phyloP scores from a whole-genome alignment of 805 yeast genomes.

The Kluyveromyces starmeri region DNA sequence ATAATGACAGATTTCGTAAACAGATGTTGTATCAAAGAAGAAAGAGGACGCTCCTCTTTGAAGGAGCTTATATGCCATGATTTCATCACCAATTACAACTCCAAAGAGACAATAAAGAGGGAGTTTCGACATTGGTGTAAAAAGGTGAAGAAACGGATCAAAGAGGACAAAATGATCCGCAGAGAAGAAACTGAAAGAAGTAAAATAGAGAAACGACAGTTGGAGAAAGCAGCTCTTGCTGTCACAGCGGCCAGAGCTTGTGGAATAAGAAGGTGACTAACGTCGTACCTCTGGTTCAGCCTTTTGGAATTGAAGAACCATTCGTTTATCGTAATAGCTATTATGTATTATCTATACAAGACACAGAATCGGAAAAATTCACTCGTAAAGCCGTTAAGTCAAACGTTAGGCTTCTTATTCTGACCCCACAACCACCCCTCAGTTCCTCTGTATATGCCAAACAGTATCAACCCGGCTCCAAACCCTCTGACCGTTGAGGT shows the following conservation, averaged over 20 bases:
- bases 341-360: no score
- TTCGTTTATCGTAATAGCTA: no score
- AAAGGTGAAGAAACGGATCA: constrained; percentile 25
- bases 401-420: constrained; percentile 15
- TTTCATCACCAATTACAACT: constrained; percentile 28
- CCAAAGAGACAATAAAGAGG: constrained; percentile 24
- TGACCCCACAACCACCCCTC: constrained; percentile 52
- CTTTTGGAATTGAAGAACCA: no score
- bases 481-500: constrained; percentile 40
- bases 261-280: neutral
- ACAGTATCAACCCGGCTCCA: constrained; percentile 46
- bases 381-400: neutral
- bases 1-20: constrained; percentile 62
- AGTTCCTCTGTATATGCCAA: constrained; percentile 55
- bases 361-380: constrained; percentile 1
- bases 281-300: no score
- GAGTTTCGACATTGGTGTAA: constrained; percentile 37
- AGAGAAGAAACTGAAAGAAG: constrained; percentile 26
- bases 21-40: constrained; percentile 66
- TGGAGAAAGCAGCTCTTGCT: constrained; percentile 18
- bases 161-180: constrained; percentile 25
- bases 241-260: constrained; percentile 15
- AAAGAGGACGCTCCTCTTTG: constrained; percentile 59
- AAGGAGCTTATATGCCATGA: constrained; percentile 47
- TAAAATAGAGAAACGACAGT: constrained; percentile 22